Evolutionary conservation across 129 eudicot species (phyloP).

Genomic region (Glebionis coronaria): DNA sequence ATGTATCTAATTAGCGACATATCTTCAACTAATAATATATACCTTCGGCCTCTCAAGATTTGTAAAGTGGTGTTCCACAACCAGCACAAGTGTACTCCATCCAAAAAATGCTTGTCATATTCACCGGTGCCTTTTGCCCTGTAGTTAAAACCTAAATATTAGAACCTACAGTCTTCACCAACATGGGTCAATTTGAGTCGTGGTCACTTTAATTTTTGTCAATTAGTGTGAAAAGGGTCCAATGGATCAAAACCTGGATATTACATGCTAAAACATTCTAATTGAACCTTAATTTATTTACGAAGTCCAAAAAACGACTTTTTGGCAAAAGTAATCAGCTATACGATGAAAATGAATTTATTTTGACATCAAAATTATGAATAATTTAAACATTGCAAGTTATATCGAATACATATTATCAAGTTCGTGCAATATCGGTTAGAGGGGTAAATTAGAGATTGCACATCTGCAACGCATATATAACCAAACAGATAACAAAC

Average conservation of each 20-base stretch:
- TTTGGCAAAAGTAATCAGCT: too few species aligned
- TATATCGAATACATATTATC: background rate
- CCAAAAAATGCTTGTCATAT: slow-evolving; percentile 66
- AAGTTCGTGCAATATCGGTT: too few species aligned
- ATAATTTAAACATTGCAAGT: background rate
- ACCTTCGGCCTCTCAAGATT: slow-evolving; percentile 31
- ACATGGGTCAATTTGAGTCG: too few species aligned
- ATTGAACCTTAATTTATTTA: too few species aligned
- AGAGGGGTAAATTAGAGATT: too few species aligned
- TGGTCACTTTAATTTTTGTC: too few species aligned
- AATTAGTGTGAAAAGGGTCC: too few species aligned
- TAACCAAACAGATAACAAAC: slow-evolving; percentile 2
- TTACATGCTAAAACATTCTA: too few species aligned
- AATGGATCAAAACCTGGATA: too few species aligned
- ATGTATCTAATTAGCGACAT: background rate
- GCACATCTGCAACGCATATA: background rate
- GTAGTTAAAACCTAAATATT: slow-evolving; percentile 3
- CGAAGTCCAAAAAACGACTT: background rate
- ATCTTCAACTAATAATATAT: too few species aligned
- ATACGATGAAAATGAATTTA: background rate
- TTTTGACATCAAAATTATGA: background rate
- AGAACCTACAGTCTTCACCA: too few species aligned
- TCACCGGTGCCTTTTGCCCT: slow-evolving; percentile 74
- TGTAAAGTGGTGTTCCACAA: slow-evolving; percentile 83
- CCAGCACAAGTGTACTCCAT: slow-evolving; percentile 81